These are phyloP conservation scores for Candida glucosophila DNA, from an alignment of 1,139 yeast species.

Conservation along the genomic window DNA sequence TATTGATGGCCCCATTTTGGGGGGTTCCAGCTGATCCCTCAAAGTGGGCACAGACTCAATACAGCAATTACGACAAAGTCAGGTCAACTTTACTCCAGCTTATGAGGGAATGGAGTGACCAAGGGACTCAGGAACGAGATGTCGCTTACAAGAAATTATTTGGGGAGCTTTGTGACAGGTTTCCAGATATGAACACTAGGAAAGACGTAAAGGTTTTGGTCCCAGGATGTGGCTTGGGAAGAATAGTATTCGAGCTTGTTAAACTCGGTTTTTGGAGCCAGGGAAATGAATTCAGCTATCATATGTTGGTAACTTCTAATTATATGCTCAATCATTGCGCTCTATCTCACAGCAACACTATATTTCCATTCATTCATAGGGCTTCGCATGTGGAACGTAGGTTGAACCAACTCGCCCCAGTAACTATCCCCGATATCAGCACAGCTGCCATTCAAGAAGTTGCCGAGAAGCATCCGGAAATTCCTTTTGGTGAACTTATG, in stretches of 20 bases:
- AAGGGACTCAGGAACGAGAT: slow-evolving; percentile 48
- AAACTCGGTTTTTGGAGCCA: slow-evolving; percentile 62
- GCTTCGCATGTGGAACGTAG: slow-evolving; percentile 40
- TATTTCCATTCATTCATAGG: slow-evolving; percentile 50
- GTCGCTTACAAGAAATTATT: slow-evolving; percentile 39
- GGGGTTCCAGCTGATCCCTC: slow-evolving; percentile 34
- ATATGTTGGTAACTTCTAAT: slow-evolving; percentile 66
- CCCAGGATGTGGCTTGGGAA: slow-evolving; percentile 82
- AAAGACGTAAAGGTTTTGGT: slow-evolving; percentile 43
- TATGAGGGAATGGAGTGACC: slow-evolving; percentile 68
- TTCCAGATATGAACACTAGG: slow-evolving; percentile 33
- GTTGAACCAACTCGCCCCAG: slow-evolving; percentile 38
- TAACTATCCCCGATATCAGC: slow-evolving; percentile 45
- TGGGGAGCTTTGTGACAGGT: slow-evolving; percentile 30
- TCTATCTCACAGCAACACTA: slow-evolving; percentile 24
- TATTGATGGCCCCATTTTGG: slow-evolving; percentile 43
- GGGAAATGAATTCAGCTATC: slow-evolving; percentile 80
- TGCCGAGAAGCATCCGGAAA: slow-evolving; percentile 21
- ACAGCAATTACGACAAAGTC: slow-evolving; percentile 52
- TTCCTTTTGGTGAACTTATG: slow-evolving; percentile 49
- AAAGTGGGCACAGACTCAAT: slow-evolving; percentile 38
- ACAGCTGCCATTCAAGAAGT: slow-evolving; percentile 28
- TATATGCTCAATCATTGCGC: slow-evolving; percentile 51
- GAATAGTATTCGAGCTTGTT: slow-evolving; percentile 70
- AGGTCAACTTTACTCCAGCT: slow-evolving; percentile 55